phyloP scores from a whole-genome alignment of 208 protist genomes.

The Naegleria fowleri region DNA sequence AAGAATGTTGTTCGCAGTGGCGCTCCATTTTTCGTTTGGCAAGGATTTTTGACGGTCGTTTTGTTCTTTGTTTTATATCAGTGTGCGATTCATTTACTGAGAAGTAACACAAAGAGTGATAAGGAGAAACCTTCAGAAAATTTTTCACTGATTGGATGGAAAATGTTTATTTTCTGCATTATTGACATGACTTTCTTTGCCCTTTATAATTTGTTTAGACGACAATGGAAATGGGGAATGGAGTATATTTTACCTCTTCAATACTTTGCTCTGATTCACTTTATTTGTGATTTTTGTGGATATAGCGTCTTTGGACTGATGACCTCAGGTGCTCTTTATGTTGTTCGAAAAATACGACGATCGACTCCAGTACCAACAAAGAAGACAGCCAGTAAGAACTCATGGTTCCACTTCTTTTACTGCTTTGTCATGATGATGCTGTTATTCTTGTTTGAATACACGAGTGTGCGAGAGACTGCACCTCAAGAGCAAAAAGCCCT shows the following conservation, averaged over 20 bases:
- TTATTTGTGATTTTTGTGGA: neutral
- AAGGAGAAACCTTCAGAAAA: neutral
- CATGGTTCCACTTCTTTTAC: neutral
- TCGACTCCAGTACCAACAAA: neutral
- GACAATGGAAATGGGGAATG: neutral
- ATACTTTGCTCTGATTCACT: neutral
- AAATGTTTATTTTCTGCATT: neutral
- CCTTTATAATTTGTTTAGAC: neutral
- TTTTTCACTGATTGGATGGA: neutral
- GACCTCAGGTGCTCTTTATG: neutral
- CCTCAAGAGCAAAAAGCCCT: neutral
- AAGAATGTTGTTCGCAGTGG: neutral
- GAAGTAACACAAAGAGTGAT: neutral
- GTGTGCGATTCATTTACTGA: neutral
- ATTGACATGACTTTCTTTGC: slow-evolving; percentile 11
- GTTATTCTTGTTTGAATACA: slow-evolving; percentile 1
- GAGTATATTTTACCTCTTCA: neutral
- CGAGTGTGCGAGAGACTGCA: neutral
- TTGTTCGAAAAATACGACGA: neutral
- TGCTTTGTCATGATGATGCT: neutral
- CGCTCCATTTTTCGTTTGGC: neutral
- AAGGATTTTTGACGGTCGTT: neutral
- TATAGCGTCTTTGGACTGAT: neutral
- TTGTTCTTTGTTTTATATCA: slow-evolving; percentile 1
- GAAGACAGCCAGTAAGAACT: neutral